Conservation (phyloP, 1,284 basidiomycete genomes). For the Ustilago trichophora region DNA sequence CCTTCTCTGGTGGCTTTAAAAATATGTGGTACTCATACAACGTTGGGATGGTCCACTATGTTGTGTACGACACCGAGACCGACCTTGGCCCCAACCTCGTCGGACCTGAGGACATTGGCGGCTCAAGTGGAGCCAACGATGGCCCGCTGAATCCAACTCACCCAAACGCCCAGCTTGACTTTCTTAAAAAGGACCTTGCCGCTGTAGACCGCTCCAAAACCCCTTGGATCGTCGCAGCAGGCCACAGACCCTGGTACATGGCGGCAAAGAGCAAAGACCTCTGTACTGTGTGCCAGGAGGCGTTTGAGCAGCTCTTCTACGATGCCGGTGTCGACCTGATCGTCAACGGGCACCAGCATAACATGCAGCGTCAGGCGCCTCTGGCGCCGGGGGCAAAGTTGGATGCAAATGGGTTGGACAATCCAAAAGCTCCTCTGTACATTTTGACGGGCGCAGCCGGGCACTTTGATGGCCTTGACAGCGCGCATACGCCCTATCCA, state of each 20-base stretch:
- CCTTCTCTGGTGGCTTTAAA: constrained; percentile 5
- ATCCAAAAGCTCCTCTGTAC: constrained; percentile 55
- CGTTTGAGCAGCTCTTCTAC: constrained; percentile 63
- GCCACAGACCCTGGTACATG: constrained; percentile 60
- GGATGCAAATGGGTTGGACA: constrained; percentile 38
- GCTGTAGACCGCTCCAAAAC: constrained; percentile 64
- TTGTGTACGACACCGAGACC: constrained; percentile 45
- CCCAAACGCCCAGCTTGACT: constrained; percentile 22
- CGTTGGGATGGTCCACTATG: constrained; percentile 38
- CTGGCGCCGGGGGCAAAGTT: constrained; percentile 48
- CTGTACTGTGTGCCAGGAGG: constrained; percentile 60
- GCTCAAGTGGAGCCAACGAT: constrained; percentile 12
- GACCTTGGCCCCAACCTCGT: constrained; percentile 26
- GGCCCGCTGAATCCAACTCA: constrained; percentile 5
- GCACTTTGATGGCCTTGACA: constrained; percentile 56
- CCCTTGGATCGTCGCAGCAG: constrained; percentile 66
- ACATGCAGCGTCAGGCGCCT: constrained; percentile 62
- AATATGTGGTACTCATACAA: constrained; percentile 39
- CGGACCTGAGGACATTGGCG: constrained; percentile 37
- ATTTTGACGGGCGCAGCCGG: constrained; percentile 63
- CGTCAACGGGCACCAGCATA: constrained; percentile 64
- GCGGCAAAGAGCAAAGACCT: constrained; percentile 13
- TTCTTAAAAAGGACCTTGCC: constrained; percentile 61
- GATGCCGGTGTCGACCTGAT: constrained; percentile 63
- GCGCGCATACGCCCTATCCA: constrained; percentile 21